Base-by-base conservation (phyloP, 2,329 filamentous ascomycete genomes). In the Diaporthe citri region DNA sequence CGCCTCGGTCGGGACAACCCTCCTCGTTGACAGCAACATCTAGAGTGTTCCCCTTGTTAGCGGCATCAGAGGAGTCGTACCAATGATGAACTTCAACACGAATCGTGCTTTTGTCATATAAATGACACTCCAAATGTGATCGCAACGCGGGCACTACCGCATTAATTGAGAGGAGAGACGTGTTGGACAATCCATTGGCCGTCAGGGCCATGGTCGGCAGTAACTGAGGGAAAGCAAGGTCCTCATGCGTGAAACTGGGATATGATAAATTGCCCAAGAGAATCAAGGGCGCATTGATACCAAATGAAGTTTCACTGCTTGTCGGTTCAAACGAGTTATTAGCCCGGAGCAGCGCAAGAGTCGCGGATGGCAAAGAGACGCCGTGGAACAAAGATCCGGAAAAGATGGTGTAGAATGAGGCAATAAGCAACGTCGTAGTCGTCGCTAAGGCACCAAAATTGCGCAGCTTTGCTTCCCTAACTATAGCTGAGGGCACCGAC, bases 171-270 rank as follows among this genome's bases (percentile, higher is more conserved):
- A 34, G 62, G 75, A 25, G 80, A 20, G 13, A 73, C 71, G 4
- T 80, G 78, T 72, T 80, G 12, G 48, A 60, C 3, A 41, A 0
- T 15, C 48, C 20, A 0, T 12, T 17, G 3, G 20, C 22, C 9
- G n/a, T n/a, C 5, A 31, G 2, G 8, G 46, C 13, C 9, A 3
- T 7, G 4, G n/a, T 25, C 3, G 48, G 34, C 13, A 51, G 22
- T 0, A 48, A 31, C 13, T 57, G 66, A 0, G 51, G 66, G 39
- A 71, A 80, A 34, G 73, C 77, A 0, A 83, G 77, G 60, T 81
- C 78, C 17, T 82, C 80, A 74, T 81, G 85, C 0, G 85, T 86
- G 59, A 84, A 85, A 0, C 71, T 64, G 0, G 85, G 84, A 31
- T 83, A 86, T 0, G 82, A 79, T 0, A 83, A 76, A 56, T 84